A percentile compares a stretch with the other conserved stretches of the same genome.
Conservation (phyloP, 306 rosid species). For the Parietaria judaica region DNA sequence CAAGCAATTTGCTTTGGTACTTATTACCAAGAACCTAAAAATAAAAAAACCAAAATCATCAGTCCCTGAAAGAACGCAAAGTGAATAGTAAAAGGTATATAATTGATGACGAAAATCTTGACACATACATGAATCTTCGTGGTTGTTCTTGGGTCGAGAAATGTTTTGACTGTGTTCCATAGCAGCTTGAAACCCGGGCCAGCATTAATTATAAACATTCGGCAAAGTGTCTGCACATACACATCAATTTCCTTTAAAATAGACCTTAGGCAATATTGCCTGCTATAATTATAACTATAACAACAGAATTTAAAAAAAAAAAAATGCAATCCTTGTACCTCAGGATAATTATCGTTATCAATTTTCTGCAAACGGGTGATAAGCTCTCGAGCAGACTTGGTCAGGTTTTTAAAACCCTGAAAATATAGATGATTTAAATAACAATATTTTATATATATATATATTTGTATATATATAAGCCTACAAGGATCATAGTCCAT, state of each 20-base stretch:
- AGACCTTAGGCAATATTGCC: conserved; percentile 3
- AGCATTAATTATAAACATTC: conserved; percentile 85
- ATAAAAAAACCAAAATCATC: conserved; percentile 22
- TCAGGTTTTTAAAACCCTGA: conserved; percentile 78
- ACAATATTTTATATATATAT: background rate
- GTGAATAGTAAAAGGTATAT: background rate
- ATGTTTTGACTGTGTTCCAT: conserved; percentile 70
- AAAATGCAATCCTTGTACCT: conserved; percentile 39
- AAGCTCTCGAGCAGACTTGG: conserved; percentile 73
- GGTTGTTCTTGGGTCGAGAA: conserved; percentile 77
- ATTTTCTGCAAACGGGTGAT: conserved; percentile 69
- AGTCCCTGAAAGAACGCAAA: conserved; percentile 9
- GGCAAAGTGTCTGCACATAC: conserved; percentile 60
- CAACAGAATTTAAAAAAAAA: background rate
- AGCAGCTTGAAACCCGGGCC: conserved; percentile 86
- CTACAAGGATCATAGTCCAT: conserved; percentile 25
- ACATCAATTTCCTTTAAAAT: background rate
- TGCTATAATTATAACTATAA: no score
- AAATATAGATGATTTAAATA: conserved; percentile 15
- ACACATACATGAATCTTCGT: conserved; percentile 78
- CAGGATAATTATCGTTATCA: conserved; percentile 91
- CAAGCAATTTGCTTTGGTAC: conserved; percentile 70
- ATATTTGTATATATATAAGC: background rate
- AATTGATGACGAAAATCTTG: conserved; percentile 11
- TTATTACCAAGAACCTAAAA: conserved; percentile 78